Evolutionary conservation across 768 basidiomycete species (phyloP).

Genomic region (Panellus pusillus): DNA sequence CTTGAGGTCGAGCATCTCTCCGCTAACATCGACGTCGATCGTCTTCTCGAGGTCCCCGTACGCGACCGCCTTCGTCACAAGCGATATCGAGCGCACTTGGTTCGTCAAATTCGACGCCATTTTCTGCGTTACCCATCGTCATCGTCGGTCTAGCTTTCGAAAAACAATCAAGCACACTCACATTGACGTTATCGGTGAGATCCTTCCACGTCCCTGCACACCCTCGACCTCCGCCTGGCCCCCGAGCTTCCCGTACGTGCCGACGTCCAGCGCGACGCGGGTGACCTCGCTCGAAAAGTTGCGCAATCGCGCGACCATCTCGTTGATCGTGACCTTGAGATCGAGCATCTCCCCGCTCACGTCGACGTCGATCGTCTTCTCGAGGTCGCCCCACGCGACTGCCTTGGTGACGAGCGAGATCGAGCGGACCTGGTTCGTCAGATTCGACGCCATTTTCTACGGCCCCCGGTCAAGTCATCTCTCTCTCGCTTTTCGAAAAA

Average conservation of each 20-base stretch:
- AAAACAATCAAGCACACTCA: background rate
- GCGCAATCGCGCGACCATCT: slow-evolving; percentile 37
- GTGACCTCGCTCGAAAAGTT: slow-evolving; percentile 18
- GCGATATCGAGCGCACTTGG: slow-evolving; percentile 57
- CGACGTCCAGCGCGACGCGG: slow-evolving; percentile 13
- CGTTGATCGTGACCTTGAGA: slow-evolving; percentile 25
- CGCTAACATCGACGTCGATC: slow-evolving; percentile 1
- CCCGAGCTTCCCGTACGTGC: slow-evolving; percentile 13
- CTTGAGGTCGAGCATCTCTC: slow-evolving; percentile 8
- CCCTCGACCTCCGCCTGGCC: slow-evolving; percentile 17
- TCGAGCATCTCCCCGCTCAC: slow-evolving; percentile 21
- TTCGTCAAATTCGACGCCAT: slow-evolving; percentile 59
- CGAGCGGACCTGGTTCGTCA: slow-evolving; percentile 30
- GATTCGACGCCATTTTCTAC: slow-evolving; percentile 52
- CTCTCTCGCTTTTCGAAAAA: background rate
- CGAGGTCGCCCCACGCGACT: slow-evolving; percentile 17
- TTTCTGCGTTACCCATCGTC: slow-evolving; percentile 21
- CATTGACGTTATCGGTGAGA: slow-evolving; percentile 39
- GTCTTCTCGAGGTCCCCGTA: slow-evolving; percentile 2
- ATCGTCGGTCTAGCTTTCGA: background rate
- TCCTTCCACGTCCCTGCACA: slow-evolving; percentile 18
- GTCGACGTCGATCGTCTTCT: slow-evolving; percentile 13
- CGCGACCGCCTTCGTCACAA: slow-evolving; percentile 30
- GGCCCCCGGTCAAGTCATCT: background rate
- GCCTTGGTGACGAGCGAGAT: slow-evolving; percentile 21